These are phyloP conservation scores for Podaxis sp. DNA, from an alignment of 768 basidiomycete genomes.

Conservation along the genomic window DNA sequence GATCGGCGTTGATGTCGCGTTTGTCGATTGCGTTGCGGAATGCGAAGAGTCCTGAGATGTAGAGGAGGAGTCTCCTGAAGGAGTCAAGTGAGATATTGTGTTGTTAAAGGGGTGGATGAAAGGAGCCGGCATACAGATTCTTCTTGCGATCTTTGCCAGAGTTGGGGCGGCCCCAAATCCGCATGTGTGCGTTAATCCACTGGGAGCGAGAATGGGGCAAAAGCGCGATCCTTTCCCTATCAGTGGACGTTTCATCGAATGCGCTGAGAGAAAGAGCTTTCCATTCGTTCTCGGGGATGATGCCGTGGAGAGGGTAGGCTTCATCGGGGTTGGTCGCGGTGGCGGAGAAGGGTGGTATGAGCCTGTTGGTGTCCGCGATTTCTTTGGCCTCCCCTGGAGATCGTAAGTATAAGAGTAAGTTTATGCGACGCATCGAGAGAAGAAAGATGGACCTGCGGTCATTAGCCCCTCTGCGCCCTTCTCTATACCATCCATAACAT, in stretches of 20 bases:
- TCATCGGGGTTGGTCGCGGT: conserved; percentile 70
- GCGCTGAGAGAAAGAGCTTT: conserved; percentile 58
- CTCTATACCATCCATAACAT: conserved; percentile 82
- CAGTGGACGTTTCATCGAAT: conserved; percentile 50
- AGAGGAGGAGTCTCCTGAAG: conserved; percentile 71
- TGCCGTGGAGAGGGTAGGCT: conserved; percentile 66
- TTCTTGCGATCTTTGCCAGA: conserved; percentile 55
- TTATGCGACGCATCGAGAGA: background rate
- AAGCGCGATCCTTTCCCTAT: conserved; percentile 48
- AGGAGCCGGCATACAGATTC: conserved; percentile 48
- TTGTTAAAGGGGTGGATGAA: background rate
- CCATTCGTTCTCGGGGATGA: conserved; percentile 83
- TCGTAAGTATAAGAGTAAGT: conserved; percentile 9
- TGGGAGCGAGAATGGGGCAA: conserved; percentile 61
- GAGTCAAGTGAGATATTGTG: conserved; percentile 1
- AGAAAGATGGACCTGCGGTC: conserved; percentile 53
- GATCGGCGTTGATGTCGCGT: conserved; percentile 45
- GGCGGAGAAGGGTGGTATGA: conserved; percentile 73
- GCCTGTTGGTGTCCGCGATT: conserved; percentile 58
- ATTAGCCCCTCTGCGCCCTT: conserved; percentile 68
- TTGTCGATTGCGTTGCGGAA: conserved; percentile 50
- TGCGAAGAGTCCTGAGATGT: conserved; percentile 79
- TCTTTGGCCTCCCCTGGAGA: conserved; percentile 65
- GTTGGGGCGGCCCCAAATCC: conserved; percentile 36
- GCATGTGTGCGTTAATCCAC: conserved; percentile 73